Percentiles rank a stretch among this genome's conserved stretches.
These are phyloP conservation scores for Arabidopsis thaliana DNA, from an alignment of 345 rosid species.

Conservation along the genomic window TAIR10.1 NC_003070.9:23887001-23887500, in stretches of 20 bases:
- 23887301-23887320: not conserved
- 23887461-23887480: not conserved
- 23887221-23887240: not conserved
- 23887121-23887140: not conserved
- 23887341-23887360: no score
- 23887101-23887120: not conserved
- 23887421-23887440: not conserved
- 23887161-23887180: slow-evolving; percentile 1
- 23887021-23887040: not conserved
- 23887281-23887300: no score
- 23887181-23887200: not conserved
- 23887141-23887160: not conserved
- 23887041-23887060: not conserved
- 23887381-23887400: no score
- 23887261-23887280: not conserved
- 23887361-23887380: no score
- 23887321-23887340: not conserved
- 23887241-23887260: not conserved
- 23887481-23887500: not conserved
- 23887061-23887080: slow-evolving; percentile 11
- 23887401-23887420: no score
- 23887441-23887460: no score
- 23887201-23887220: not conserved
- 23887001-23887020: not conserved
- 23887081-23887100: slow-evolving; percentile 7